Conservation (phyloP, 176 grass and related monocot species). For the Ensete glaucum region DNA sequence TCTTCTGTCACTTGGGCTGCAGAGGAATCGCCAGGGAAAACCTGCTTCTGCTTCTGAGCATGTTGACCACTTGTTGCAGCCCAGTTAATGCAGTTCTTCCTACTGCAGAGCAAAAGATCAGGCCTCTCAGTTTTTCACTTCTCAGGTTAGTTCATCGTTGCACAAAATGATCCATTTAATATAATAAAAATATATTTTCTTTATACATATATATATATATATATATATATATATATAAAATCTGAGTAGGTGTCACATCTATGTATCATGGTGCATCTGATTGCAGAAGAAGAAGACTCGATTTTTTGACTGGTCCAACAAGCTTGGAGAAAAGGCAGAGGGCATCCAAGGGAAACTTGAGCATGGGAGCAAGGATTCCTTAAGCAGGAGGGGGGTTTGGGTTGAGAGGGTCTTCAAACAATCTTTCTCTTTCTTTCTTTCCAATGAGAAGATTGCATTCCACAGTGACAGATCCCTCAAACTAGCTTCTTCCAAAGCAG, state of each 20-base stretch:
- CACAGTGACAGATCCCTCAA: constrained; percentile 62
- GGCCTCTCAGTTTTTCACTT: too few species aligned
- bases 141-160: too few species aligned
- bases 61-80: constrained; percentile 1
- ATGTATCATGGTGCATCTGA: not conserved
- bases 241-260: too few species aligned
- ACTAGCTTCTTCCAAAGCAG: constrained; percentile 40
- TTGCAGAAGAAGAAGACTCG: constrained; percentile 14
- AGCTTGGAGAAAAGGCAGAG: constrained; percentile 47
- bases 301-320: constrained; percentile 27
- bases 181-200: too few species aligned
- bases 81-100: constrained; percentile 15
- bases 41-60: constrained; percentile 20
- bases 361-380: constrained; percentile 50
- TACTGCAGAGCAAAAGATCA: constrained; percentile 17
- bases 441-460: constrained; percentile 66
- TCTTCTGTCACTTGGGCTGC: constrained; percentile 42
- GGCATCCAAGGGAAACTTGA: constrained; percentile 70
- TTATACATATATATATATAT: too few species aligned
- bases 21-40: constrained; percentile 16
- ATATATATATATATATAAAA: too few species aligned
- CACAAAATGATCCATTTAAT: too few species aligned
- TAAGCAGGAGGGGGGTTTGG: constrained; percentile 72
- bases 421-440: constrained; percentile 82
- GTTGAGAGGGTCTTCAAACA: constrained; percentile 60